Evolutionary conservation across 2,329 filamentous ascomycete species (phyloP).

Genomic region (Aureobasidium zeae): DNA sequence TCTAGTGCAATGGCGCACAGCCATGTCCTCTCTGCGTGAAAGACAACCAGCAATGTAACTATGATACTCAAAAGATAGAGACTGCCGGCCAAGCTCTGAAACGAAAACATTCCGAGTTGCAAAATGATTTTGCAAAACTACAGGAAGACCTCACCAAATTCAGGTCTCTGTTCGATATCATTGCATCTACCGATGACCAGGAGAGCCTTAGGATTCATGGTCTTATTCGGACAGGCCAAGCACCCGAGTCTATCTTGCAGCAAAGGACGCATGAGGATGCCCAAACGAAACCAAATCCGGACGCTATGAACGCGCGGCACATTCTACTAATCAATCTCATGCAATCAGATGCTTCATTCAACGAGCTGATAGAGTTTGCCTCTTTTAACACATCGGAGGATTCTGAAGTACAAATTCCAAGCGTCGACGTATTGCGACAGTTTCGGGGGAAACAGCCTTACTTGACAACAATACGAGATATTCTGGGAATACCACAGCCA

Average conservation of each 20-base stretch:
- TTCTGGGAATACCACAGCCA: slow-evolving; percentile 1
- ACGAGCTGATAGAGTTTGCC: slow-evolving; percentile 14
- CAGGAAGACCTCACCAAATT: slow-evolving; percentile 15
- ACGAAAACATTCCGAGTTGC: slow-evolving; percentile 17
- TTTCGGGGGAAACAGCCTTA: slow-evolving; percentile 1
- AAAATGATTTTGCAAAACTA: too few species aligned
- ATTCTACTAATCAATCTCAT: slow-evolving; percentile 14
- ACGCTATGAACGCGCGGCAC: slow-evolving; percentile 2
- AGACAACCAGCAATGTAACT: slow-evolving; percentile 12
- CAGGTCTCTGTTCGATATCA: neutral
- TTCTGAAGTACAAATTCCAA: neutral
- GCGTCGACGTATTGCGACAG: neutral
- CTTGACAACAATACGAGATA: neutral
- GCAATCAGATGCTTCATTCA: slow-evolving; percentile 17
- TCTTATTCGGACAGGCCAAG: slow-evolving; percentile 15
- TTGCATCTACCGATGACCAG: neutral
- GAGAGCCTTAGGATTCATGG: slow-evolving; percentile 12
- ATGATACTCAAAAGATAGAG: slow-evolving; percentile 14
- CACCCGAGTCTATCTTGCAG: slow-evolving; percentile 12
- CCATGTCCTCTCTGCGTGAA: slow-evolving; percentile 1
- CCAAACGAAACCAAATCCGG: neutral
- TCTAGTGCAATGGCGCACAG: slow-evolving; percentile 7
- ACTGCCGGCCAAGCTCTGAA: slow-evolving; percentile 16
- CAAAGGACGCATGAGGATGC: slow-evolving; percentile 2
- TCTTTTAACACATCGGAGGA: neutral